Conservation (phyloP, 2,329 filamentous ascomycete species). For the Diplocarpon mali region DNA sequence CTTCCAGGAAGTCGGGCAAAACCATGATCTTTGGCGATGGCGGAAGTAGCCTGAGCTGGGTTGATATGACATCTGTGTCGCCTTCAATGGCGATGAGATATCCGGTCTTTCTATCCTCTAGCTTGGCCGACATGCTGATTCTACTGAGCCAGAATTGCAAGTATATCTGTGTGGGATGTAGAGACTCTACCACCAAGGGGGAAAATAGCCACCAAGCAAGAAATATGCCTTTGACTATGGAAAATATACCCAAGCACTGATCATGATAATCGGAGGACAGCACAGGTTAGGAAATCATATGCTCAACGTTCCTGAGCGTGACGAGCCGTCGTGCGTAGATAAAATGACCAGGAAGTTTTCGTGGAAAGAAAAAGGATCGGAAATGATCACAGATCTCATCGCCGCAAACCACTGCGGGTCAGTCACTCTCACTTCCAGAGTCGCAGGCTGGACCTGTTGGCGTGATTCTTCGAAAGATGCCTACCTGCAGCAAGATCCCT, state of each 20-base stretch:
- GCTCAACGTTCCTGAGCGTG: too few species aligned
- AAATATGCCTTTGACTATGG: too few species aligned
- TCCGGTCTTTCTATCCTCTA: conserved; percentile 25
- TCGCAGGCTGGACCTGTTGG: neutral
- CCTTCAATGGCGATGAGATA: conserved; percentile 52
- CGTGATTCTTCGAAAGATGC: neutral
- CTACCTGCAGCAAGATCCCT: conserved; percentile 1
- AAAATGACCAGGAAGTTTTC: too few species aligned
- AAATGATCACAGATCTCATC: neutral
- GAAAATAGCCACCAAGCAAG: too few species aligned
- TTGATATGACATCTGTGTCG: conserved; percentile 40
- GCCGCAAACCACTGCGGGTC: conserved; percentile 6
- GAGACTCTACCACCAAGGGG: neutral
- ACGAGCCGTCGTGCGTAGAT: too few species aligned
- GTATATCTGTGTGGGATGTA: neutral
- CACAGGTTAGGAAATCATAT: too few species aligned
- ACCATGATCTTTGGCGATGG: conserved; percentile 46
- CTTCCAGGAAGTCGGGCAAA: conserved; percentile 32
- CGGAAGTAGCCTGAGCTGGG: conserved; percentile 49
- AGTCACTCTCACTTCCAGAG: conserved; percentile 5
- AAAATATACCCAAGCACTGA: too few species aligned
- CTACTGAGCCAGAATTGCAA: too few species aligned
- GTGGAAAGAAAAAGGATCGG: neutral
- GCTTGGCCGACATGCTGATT: neutral
- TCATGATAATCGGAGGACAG: too few species aligned